phyloP scores from a whole-genome alignment of 2,329 filamentous ascomycete genomes.

The Trichoderma sp. region DNA sequence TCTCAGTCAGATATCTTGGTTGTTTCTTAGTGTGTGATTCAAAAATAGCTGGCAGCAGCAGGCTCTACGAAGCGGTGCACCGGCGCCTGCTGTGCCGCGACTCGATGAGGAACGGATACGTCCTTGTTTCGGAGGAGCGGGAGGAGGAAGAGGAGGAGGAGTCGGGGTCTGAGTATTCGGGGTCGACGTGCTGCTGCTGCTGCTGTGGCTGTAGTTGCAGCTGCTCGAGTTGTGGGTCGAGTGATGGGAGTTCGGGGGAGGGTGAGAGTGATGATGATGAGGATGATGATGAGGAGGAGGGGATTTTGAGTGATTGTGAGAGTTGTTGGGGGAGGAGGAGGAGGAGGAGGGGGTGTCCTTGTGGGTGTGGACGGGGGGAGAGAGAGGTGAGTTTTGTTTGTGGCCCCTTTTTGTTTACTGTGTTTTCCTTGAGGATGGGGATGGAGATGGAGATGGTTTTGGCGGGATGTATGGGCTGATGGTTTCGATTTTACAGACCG shows the following conservation, averaged over 20 bases:
- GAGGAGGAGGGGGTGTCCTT: too few species aligned
- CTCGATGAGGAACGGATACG: constrained; percentile 6
- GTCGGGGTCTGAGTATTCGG: constrained; percentile 22
- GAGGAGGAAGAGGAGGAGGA: neutral
- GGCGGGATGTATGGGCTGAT: neutral
- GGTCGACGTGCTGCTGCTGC: constrained; percentile 8
- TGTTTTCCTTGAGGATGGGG: too few species aligned
- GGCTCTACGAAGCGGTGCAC: neutral
- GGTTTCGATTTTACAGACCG: neutral
- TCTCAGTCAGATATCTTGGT: too few species aligned
- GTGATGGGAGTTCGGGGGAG: neutral
- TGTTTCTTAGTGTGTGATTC: neutral
- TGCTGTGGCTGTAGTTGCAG: too few species aligned
- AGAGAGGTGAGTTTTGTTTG: too few species aligned
- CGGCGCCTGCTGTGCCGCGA: neutral
- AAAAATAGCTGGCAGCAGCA: neutral
- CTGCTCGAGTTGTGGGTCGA: constrained; percentile 19
- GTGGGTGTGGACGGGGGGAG: too few species aligned
- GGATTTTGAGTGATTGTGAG: constrained; percentile 5
- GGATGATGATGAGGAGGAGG: neutral
- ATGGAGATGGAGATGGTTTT: neutral
- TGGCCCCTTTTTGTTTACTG: too few species aligned
- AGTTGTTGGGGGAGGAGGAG: too few species aligned
- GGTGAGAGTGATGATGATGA: too few species aligned
- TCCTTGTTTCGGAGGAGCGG: constrained; percentile 2